A percentile compares a stretch with the other conserved stretches of the same genome.
These are phyloP conservation scores for Cercospora canescens DNA, from an alignment of 2,329 filamentous ascomycete genomes.

Conservation along the genomic window DNA sequence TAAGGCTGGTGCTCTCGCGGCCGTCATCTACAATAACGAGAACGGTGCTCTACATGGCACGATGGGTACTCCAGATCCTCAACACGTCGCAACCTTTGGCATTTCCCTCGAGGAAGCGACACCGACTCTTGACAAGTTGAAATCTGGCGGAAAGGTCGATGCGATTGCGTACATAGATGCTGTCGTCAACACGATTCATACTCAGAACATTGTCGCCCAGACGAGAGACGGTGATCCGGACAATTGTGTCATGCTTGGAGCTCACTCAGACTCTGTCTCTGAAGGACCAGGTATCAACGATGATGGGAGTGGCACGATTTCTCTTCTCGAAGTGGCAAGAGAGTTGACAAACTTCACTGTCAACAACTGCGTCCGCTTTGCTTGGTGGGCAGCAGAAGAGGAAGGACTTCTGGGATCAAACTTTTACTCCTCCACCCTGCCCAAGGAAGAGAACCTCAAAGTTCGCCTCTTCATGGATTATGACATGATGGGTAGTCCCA, in stretches of 20 bases:
- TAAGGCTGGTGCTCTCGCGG: slow-evolving; percentile 67
- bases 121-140: slow-evolving; percentile 21
- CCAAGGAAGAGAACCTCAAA: slow-evolving; percentile 53
- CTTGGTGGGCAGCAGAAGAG: slow-evolving; percentile 65
- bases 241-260: slow-evolving; percentile 41
- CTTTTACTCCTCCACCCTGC: slow-evolving; percentile 50
- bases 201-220: slow-evolving; percentile 23
- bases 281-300: slow-evolving; percentile 73
- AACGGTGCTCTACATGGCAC: slow-evolving; percentile 52
- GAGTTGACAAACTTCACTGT: slow-evolving; percentile 70
- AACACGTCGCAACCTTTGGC: slow-evolving; percentile 68
- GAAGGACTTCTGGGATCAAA: slow-evolving; percentile 60
- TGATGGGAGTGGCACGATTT: slow-evolving; percentile 68
- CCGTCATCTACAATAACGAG: slow-evolving; percentile 76
- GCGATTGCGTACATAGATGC: slow-evolving; percentile 27
- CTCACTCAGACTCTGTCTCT: slow-evolving; percentile 45
- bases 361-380: slow-evolving; percentile 69
- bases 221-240: slow-evolving; percentile 52
- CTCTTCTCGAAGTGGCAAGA: slow-evolving; percentile 60
- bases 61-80: slow-evolving; percentile 65
- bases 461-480: slow-evolving; percentile 70
- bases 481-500: slow-evolving; percentile 68
- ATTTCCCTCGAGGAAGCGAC: slow-evolving; percentile 46
- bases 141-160: slow-evolving; percentile 18
- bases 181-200: slow-evolving; percentile 22